These are phyloP conservation scores for Dionaea muscipula DNA, from an alignment of 179 eudicot genomes.

Conservation along the genomic window DNA sequence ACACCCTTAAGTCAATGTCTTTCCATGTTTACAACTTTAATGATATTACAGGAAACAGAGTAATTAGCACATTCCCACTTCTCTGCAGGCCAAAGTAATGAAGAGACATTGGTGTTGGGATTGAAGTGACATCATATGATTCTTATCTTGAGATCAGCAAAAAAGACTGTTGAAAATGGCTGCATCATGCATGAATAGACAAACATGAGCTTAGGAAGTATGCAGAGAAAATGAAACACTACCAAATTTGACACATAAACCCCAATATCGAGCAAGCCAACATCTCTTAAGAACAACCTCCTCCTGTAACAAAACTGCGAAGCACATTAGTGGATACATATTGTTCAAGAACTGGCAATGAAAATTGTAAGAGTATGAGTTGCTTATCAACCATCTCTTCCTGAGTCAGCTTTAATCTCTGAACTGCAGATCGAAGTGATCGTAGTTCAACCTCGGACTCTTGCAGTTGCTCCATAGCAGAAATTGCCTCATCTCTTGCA, in stretches of 20 bases:
- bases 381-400: constrained; percentile 70
- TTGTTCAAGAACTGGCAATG: constrained; percentile 5
- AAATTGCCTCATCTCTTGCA: constrained; percentile 56
- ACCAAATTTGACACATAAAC: constrained; percentile 65
- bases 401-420: constrained; percentile 63
- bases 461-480: constrained; percentile 52
- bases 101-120: too few relatives aligned
- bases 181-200: too few relatives aligned
- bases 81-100: too few relatives aligned
- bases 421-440: constrained; percentile 50
- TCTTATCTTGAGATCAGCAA: too few relatives aligned
- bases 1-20: too few relatives aligned
- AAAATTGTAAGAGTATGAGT: constrained; percentile 7
- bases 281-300: constrained; percentile 97
- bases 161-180: too few relatives aligned
- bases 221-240: too few relatives aligned
- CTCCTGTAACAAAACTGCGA: constrained; percentile 48
- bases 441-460: constrained; percentile 47
- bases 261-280: constrained; percentile 96
- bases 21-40: too few relatives aligned
- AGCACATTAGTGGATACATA: constrained; percentile 21
- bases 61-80: too few relatives aligned
- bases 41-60: too few relatives aligned
- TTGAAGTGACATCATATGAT: too few relatives aligned
- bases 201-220: too few relatives aligned